phyloP scores from a whole-genome alignment of 1,139 yeast species.

The Candida sanyaensis region DNA sequence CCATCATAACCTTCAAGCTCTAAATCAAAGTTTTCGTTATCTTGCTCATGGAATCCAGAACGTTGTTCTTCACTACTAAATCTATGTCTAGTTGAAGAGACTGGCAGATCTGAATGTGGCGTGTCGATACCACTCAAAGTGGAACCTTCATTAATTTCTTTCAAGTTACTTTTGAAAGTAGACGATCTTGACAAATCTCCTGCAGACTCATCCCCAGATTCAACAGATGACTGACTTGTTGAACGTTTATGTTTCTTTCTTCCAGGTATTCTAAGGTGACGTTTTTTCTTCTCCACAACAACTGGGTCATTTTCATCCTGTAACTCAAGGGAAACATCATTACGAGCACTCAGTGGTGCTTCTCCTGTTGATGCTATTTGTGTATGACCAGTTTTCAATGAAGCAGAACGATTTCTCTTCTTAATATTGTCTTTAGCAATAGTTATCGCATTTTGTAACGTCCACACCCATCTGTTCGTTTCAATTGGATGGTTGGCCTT shows the following conservation, averaged over 20 bases:
- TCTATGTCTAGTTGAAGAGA: conserved; percentile 10
- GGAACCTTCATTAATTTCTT: conserved; percentile 4
- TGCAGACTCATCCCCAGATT: conserved; percentile 25
- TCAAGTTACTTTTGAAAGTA: conserved; percentile 9
- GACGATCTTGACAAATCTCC: conserved; percentile 8
- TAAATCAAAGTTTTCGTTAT: conserved; percentile 38
- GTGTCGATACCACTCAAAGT: conserved; percentile 1
- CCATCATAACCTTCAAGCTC: conserved; percentile 32
- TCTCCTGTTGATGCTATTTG: neutral
- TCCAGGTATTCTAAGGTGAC: conserved; percentile 31
- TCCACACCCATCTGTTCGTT: conserved; percentile 97
- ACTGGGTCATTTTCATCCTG: neutral
- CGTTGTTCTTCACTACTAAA: conserved; percentile 18
- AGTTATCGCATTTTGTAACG: conserved; percentile 86
- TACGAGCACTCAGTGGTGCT: neutral
- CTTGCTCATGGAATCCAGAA: conserved; percentile 19
- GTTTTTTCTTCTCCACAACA: conserved; percentile 14
- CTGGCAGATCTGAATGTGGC: neutral
- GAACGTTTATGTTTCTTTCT: conserved; percentile 40
- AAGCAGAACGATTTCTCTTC: conserved; percentile 17
- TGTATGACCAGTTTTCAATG: conserved; percentile 14
- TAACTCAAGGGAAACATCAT: neutral
- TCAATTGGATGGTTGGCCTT: conserved; percentile 96
- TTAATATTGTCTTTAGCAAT: conserved; percentile 73
- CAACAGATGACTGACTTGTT: conserved; percentile 35